A percentile compares a stretch with the other conserved stretches of the same genome.
These are phyloP conservation scores for Trypanosoma melophagium DNA, from an alignment of 208 protist species.

Conservation along the genomic window DNA sequence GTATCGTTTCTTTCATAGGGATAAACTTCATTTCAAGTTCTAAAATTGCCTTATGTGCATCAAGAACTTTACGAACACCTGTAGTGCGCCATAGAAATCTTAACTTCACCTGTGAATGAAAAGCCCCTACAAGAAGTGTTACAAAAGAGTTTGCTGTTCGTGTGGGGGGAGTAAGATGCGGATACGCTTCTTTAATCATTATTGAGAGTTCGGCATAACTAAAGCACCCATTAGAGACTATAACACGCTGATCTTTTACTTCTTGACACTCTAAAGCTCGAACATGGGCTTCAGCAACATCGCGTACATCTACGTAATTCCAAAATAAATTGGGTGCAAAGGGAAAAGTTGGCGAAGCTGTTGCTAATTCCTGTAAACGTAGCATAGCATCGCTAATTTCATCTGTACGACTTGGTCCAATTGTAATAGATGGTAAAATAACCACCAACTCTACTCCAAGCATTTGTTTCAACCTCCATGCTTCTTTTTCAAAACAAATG, in stretches of 20 bases:
- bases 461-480: slow-evolving; percentile 87
- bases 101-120: slow-evolving; percentile 61
- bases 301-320: slow-evolving; percentile 91
- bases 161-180: slow-evolving; percentile 78
- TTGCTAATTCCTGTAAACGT: slow-evolving; percentile 69
- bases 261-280: slow-evolving; percentile 71
- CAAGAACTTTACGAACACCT: slow-evolving; percentile 73
- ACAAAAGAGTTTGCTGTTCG: slow-evolving; percentile 77
- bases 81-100: slow-evolving; percentile 82
- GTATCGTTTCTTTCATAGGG: slow-evolving; percentile 72
- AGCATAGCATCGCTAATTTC: slow-evolving; percentile 83
- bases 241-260: slow-evolving; percentile 80
- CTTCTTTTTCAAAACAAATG: slow-evolving; percentile 86
- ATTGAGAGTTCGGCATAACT: slow-evolving; percentile 69
- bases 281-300: slow-evolving; percentile 86
- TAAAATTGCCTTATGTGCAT: slow-evolving; percentile 51
- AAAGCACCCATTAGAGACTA: slow-evolving; percentile 76
- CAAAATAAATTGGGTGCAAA: slow-evolving; percentile 84
- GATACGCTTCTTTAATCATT: slow-evolving; percentile 71
- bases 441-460: slow-evolving; percentile 88
- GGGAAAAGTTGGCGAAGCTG: slow-evolving; percentile 64
- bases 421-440: slow-evolving; percentile 79
- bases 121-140: slow-evolving; percentile 62
- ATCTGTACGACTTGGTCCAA: slow-evolving; percentile 81
- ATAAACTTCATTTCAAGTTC: slow-evolving; percentile 75